Percentiles rank a stretch among this genome's conserved stretches.
These are phyloP conservation scores for Gossypium rotundifolium DNA, from an alignment of 345 rosid genomes.

Conservation along the genomic window DNA sequence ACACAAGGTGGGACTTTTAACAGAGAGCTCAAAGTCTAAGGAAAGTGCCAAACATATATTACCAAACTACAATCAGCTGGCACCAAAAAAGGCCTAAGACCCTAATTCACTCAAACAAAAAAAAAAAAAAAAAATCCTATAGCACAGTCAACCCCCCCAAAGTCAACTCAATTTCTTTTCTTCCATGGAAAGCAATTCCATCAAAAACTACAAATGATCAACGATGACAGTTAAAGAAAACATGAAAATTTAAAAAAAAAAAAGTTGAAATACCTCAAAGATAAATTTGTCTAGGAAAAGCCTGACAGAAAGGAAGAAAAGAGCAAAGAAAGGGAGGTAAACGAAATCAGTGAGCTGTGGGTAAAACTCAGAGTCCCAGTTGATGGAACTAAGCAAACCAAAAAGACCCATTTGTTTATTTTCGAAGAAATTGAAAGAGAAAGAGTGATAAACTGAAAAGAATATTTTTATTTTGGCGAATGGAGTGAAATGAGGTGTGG, in stretches of 20 bases:
- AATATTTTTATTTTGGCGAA: too few relatives aligned
- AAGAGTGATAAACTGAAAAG: not conserved
- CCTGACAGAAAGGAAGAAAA: slow-evolving; percentile 3
- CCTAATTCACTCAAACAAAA: not conserved
- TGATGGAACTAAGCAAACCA: not conserved
- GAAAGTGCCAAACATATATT: not conserved
- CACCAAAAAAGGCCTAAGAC: not conserved
- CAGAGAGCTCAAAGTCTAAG: too few relatives aligned
- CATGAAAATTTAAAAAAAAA: not conserved
- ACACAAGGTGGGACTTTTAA: too few relatives aligned
- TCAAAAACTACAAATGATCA: not conserved
- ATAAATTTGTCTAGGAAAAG: not conserved
- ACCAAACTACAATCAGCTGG: not conserved
- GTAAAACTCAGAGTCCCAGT: slow-evolving; percentile 1
- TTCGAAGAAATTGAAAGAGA: not conserved
- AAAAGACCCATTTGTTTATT: not conserved
- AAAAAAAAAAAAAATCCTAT: not conserved
- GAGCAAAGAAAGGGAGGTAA: slow-evolving; percentile 3
- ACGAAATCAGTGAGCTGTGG: slow-evolving; percentile 5
- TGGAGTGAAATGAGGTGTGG: not conserved
- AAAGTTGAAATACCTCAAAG: not conserved
- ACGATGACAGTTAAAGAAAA: not conserved
- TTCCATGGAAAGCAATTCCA: not conserved
- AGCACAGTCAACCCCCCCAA: not conserved
- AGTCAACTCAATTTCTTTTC: not conserved